Base-by-base conservation (phyloP, 1,139 yeast species). In the Protomyces inundatus region DNA sequence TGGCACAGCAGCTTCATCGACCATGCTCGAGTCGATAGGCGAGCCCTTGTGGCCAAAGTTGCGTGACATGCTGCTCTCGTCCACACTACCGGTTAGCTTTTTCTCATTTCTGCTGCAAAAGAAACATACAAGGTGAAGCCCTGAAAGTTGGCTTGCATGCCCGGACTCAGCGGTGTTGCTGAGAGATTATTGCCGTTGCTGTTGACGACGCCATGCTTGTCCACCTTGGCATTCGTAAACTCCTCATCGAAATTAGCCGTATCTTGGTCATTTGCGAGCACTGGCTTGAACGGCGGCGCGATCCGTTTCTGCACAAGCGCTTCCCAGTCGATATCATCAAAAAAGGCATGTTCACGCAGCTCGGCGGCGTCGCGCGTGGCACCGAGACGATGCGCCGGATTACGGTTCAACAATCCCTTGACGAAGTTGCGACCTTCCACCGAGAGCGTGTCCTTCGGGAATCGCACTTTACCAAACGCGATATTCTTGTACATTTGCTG, bases 401-500 rank as follows among this genome's bases (percentile, higher is more conserved):
- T 93, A 77, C 98, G 84, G 77, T 93, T 93, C 72, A 93, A 81
- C 67, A 93, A 80, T 1, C 98, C 97, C 77, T 91, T 93, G 64
- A 93, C 98, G 74, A 93, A 93, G 6, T 93, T 86, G 68, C 98
- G 83, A 50, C 98, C 98, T 73, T 90, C 97, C 5, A 89, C 82
- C 64, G 96, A 87, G 66, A 93, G 79, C 10, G 93, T 95, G 73
- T 93, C 98, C 74, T 91, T 90, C 55, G 98, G 98, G 76, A 93
- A 93, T 71, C 96, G 82, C 37, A 93, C 98, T 75, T 93, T 93
- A 68, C 98, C 98, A 77, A 90, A 93, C 2, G 98, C 98, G 77
- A 93, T 93, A 76, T 93, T 93, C 77, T 91, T 91, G 79, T 93
- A 93, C 98, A 93, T 93, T 76, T 91, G 97, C 78, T 93, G 98